Evolutionary conservation across 352 stramenopile genomes (phyloP).

Genomic region (Phytophthora europaea): DNA sequence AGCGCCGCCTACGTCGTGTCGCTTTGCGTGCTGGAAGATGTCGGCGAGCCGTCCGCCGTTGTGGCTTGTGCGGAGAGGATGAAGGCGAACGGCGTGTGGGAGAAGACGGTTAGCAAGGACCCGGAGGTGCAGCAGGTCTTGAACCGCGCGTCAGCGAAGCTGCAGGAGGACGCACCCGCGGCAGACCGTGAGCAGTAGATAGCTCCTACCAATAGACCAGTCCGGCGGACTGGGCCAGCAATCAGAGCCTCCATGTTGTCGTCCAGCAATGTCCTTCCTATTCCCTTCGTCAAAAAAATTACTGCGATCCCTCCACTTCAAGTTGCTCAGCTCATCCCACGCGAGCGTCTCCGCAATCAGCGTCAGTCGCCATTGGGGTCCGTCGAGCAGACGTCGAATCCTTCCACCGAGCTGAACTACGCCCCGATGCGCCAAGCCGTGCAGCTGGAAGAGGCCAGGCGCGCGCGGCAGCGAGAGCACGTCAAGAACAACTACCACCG

Average conservation of each 20-base stretch:
- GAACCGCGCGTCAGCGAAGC: constrained; percentile 27
- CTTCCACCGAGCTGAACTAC: constrained; percentile 10
- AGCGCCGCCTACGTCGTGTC: constrained; percentile 57
- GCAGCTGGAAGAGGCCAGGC: constrained; percentile 33
- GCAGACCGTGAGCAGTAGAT: constrained; percentile 20
- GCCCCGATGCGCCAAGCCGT: constrained; percentile 1
- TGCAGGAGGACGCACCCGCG: neutral
- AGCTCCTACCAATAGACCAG: constrained; percentile 19
- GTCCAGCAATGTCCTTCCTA: neutral
- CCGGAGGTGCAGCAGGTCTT: constrained; percentile 47
- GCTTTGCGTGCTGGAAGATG: constrained; percentile 51
- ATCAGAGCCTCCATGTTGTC: neutral
- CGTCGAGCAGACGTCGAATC: constrained; percentile 8
- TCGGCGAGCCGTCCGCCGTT: constrained; percentile 37
- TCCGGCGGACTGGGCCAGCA: neutral
- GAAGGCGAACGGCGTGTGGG: constrained; percentile 39
- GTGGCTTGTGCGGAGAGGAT: constrained; percentile 44
- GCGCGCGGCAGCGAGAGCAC: constrained; percentile 70
- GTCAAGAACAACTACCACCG: constrained; percentile 63
- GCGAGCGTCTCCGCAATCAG: constrained; percentile 20
- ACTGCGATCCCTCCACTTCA: constrained; percentile 31
- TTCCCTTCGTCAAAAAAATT: constrained; percentile 13
- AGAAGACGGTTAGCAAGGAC: constrained; percentile 46
- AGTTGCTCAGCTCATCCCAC: constrained; percentile 26
- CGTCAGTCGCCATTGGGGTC: constrained; percentile 26